A percentile compares a stretch with the other conserved stretches of the same genome.
phyloP scores from a whole-genome alignment of 768 basidiomycete species.

The Pisolithus orientalis region DNA sequence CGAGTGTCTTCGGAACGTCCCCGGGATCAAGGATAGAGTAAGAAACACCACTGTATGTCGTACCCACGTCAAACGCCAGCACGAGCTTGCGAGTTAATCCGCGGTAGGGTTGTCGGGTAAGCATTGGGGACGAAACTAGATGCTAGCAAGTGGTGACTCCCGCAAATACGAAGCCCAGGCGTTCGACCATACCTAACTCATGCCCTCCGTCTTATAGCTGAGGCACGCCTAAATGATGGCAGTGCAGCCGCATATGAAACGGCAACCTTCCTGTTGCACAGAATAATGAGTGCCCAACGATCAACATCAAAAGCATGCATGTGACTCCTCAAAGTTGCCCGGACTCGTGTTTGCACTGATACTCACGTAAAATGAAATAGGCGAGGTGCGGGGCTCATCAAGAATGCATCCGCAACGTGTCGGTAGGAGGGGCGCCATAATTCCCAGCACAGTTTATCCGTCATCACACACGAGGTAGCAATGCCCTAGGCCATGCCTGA shows the following conservation, averaged over 20 bases:
- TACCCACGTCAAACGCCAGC: conserved; percentile 36
- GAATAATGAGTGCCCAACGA: neutral
- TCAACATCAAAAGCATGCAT: conserved; percentile 5
- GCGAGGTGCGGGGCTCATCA: conserved; percentile 9
- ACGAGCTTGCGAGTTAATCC: conserved; percentile 33
- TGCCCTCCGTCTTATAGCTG: neutral
- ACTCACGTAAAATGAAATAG: conserved; percentile 13
- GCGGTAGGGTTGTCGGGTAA: conserved; percentile 31
- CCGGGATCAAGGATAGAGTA: conserved; percentile 38
- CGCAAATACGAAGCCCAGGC: neutral
- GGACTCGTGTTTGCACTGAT: conserved; percentile 4
- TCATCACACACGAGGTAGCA: conserved; percentile 16
- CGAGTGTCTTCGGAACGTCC: conserved; percentile 29
- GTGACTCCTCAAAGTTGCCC: conserved; percentile 8
- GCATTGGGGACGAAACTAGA: conserved; percentile 16
- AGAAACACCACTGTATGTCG: conserved; percentile 36
- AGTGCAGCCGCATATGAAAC: neutral
- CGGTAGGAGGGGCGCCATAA: neutral
- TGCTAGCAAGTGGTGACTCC: neutral
- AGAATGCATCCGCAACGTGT: conserved; percentile 20
- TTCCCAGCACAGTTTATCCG: conserved; percentile 11
- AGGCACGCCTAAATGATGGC: neutral
- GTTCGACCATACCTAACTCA: neutral
- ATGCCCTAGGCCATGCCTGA: conserved; percentile 2
- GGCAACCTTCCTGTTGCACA: neutral